Percentiles rank a stretch among this genome's conserved stretches.
These are phyloP conservation scores for Macrolepiota dolichaula DNA, from an alignment of 768 basidiomycete species.

Conservation along the genomic window DNA sequence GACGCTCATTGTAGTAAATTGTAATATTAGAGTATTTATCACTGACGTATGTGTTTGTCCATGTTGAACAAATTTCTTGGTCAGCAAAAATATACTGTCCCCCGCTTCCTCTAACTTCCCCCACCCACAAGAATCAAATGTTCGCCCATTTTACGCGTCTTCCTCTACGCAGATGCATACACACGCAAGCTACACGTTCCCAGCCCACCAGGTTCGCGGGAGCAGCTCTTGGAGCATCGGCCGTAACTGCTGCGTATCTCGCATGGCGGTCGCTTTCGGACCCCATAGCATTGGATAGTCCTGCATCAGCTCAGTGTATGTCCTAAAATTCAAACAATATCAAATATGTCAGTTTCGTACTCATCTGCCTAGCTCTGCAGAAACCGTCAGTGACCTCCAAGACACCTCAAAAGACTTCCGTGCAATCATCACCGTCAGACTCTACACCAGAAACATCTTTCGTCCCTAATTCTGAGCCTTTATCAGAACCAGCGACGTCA, in stretches of 20 bases:
- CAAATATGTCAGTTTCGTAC: background rate
- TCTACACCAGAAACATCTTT: slow-evolving; percentile 14
- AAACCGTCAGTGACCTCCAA: slow-evolving; percentile 11
- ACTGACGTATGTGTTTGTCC: background rate
- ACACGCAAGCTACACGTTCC: slow-evolving; percentile 32
- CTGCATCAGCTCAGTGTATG: slow-evolving; percentile 13
- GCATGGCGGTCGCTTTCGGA: slow-evolving; percentile 44
- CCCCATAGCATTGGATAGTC: slow-evolving; percentile 48
- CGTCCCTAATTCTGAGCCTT: slow-evolving; percentile 13
- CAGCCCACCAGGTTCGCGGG: slow-evolving; percentile 17
- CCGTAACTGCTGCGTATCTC: slow-evolving; percentile 41
- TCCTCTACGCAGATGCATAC: slow-evolving; percentile 49
- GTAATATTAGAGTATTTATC: background rate
- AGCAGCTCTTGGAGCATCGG: slow-evolving; percentile 40
- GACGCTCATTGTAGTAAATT: too few relatives aligned
- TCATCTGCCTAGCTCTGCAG: slow-evolving; percentile 11
- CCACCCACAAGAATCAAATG: slow-evolving; percentile 29
- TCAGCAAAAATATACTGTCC: background rate
- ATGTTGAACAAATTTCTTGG: slow-evolving; percentile 3
- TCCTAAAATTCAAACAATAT: background rate
- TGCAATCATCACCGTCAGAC: slow-evolving; percentile 16
- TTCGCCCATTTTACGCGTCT: slow-evolving; percentile 52
- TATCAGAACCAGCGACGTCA: slow-evolving; percentile 10
- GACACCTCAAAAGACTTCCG: slow-evolving; percentile 6
- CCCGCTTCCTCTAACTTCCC: background rate